A percentile compares a stretch with the other conserved stretches of the same genome.
phyloP scores from a whole-genome alignment of 805 yeast genomes.

The Saitoella complicata region DNA sequence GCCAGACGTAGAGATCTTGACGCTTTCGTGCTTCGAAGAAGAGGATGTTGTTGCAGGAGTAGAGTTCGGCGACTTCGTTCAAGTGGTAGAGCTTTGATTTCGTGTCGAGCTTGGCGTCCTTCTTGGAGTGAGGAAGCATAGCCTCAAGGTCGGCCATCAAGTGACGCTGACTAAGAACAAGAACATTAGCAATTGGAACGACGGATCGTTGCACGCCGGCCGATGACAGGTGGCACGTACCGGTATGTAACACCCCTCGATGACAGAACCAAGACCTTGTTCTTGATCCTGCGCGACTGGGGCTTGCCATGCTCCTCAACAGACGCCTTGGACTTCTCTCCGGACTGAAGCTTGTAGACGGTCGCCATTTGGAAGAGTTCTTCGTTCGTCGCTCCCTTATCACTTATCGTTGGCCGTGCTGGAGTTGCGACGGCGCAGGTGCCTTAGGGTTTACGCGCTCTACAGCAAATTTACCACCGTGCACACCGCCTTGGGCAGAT shows the following conservation, averaged over 20 bases:
- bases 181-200: not conserved
- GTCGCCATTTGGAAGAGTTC: not conserved
- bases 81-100: constrained; percentile 76
- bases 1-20: constrained; percentile 85
- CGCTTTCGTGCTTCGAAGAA: constrained; percentile 95
- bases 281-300: constrained; percentile 37
- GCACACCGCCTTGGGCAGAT: too few relatives aligned
- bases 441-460: too few relatives aligned
- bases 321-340: too few relatives aligned
- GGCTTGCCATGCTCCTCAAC: too few relatives aligned
- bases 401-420: too few relatives aligned
- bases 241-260: constrained; percentile 77
- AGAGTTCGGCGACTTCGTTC: constrained; percentile 89
- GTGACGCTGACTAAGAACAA: constrained; percentile 64
- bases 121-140: constrained; percentile 84
- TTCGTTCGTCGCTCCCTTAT: too few relatives aligned
- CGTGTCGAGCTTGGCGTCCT: constrained; percentile 89
- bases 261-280: constrained; percentile 73
- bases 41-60: constrained; percentile 89
- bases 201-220: not conserved
- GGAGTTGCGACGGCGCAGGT: too few relatives aligned
- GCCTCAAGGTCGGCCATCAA: constrained; percentile 63
- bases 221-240: not conserved
- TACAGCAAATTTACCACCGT: too few relatives aligned
- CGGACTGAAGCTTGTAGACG: too few relatives aligned